A percentile compares a stretch with the other conserved stretches of the same genome.
Conservation (phyloP, 2,329 filamentous ascomycete species). For the Elsinoe perseae region DNA sequence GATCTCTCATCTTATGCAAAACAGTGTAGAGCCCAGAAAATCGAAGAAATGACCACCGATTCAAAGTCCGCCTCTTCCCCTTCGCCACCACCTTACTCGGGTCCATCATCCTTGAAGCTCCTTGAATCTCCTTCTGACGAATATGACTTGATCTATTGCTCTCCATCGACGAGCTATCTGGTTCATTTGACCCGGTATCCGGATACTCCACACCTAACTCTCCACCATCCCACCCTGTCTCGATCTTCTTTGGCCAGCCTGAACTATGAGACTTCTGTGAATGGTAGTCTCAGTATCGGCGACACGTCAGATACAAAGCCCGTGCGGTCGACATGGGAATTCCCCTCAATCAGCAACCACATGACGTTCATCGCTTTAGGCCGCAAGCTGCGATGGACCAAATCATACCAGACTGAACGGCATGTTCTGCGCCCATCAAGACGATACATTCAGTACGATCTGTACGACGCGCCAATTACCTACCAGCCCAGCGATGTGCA, state of each 20-base stretch:
- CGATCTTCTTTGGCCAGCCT: background rate
- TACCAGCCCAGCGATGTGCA: background rate
- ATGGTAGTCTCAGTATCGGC: background rate
- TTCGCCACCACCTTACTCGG: background rate
- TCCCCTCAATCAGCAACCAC: background rate
- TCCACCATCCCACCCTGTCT: background rate
- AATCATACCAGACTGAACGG: constrained; percentile 1
- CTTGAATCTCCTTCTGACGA: background rate
- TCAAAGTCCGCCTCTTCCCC: background rate
- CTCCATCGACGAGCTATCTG: background rate
- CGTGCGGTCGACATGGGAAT: background rate
- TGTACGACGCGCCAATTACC: background rate
- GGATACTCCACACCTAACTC: background rate
- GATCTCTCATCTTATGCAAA: background rate
- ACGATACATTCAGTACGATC: constrained; percentile 7
- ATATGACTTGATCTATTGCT: background rate
- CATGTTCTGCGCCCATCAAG: background rate
- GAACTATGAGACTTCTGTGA: background rate
- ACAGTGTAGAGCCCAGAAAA: background rate
- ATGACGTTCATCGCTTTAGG: background rate
- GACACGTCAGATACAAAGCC: background rate
- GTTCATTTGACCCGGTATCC: background rate
- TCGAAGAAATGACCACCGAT: background rate
- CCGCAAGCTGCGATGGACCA: background rate
- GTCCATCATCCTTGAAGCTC: background rate